Evolutionary conservation across 2,329 filamentous ascomycete genomes (phyloP), one percentile per base, ranked within the genome.

Genomic region (Onygenales sp.): DNA sequence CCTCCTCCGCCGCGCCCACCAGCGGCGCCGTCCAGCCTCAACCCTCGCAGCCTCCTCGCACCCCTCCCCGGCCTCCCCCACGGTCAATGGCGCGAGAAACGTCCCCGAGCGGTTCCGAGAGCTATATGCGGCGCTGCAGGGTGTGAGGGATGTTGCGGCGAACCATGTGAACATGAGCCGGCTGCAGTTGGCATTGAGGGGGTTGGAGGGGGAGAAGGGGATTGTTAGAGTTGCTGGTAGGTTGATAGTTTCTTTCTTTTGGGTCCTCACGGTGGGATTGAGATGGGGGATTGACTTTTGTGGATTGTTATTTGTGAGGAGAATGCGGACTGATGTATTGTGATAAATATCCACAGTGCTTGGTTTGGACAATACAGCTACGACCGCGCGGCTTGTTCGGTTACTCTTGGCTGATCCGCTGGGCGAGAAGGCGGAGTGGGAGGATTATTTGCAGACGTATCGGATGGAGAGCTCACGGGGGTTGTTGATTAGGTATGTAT

Each of bases 391-490:
- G 57, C 74, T 96, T 7, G 77, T 90, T 45, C 80, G 83, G 42
- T 73, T 91, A 37, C 70, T 89, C 10, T 72, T 90, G 1, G 84
- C 85, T 2, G 87, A 91, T 66, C 85, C 87, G 4, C 69, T 91
- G 58, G 76, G 76, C 39, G 70, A 77, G 4, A 77, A 81, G 58
- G 77, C 82, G 58, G 67, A 75, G 31, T 91, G 87, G 87, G 87
- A 91, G 67, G 72, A 73, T 62, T 73, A 82, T 54, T 66, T 90
- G 55, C 75, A 78, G 34, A 60, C 62, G 10, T 63, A 65, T 10
- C 74, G 78, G 56, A 75, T 79, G 58, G 65, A 64, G 54, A 67
- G 74, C 32, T 66, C 71, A 33, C 75, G 75, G 56, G 84, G 85
- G 2, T 67, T 90, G 53, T 71, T 90, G 14, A 76, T 91, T 54